phyloP scores from a whole-genome alignment of 306 rosid genomes.

The Crataegus laevigata region DNA sequence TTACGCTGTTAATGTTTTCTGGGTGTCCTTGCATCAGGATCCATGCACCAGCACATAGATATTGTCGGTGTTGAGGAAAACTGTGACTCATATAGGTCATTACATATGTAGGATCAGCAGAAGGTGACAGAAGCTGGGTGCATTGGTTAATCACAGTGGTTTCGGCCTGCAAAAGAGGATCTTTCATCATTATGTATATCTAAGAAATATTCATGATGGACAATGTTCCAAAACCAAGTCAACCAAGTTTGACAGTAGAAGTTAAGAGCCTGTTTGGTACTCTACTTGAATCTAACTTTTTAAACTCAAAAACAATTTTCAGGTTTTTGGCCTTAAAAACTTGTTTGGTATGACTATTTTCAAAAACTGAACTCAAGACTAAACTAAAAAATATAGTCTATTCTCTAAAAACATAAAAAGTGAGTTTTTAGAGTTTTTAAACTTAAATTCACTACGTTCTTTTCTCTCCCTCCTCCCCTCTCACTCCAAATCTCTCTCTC shows the following conservation, averaged over 20 bases:
- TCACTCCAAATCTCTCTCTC: no score
- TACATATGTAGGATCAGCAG: conserved; percentile 82
- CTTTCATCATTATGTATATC: not conserved
- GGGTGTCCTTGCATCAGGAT: conserved; percentile 88
- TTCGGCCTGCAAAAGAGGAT: conserved; percentile 58
- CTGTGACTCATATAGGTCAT: conserved; percentile 75
- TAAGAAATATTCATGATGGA: not conserved
- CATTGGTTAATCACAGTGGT: conserved; percentile 87
- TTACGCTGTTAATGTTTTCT: conserved; percentile 70
- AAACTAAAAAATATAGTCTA: no score
- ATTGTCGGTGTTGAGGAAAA: conserved; percentile 68
- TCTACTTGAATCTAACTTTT: no score
- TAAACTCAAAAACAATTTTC: no score
- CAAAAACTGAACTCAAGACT: no score
- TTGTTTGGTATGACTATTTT: no score
- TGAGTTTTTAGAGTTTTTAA: no score
- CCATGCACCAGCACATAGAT: conserved; percentile 98
- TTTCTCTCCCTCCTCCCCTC: no score
- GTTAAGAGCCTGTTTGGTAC: no score
- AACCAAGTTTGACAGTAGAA: not conserved
- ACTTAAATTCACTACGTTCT: no score
- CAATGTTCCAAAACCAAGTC: not conserved
- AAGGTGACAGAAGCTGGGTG: conserved; percentile 82
- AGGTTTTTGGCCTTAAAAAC: no score
- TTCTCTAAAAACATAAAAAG: no score